These are phyloP conservation scores for Sedum album DNA, from an alignment of 164 flowering plant species.

Conservation along the genomic window DNA sequence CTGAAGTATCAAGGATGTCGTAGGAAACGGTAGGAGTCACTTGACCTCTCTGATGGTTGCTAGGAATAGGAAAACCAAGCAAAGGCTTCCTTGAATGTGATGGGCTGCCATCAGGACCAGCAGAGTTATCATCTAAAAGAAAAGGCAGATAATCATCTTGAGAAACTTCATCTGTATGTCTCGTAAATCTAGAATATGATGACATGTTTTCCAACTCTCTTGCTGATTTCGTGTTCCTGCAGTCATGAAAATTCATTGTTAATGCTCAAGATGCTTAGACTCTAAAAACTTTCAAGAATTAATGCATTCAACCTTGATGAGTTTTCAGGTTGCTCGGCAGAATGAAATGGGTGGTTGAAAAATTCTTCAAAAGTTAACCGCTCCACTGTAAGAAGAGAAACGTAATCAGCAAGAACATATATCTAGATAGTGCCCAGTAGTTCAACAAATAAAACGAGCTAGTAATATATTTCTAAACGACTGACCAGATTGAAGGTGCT, in stretches of 20 bases:
- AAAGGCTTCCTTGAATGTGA: slow-evolving; percentile 33
- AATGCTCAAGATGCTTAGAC: background rate
- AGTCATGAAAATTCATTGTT: slow-evolving; percentile 6
- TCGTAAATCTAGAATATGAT: slow-evolving; percentile 27
- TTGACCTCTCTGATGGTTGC: slow-evolving; percentile 27
- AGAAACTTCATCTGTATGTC: slow-evolving; percentile 44
- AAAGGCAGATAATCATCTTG: slow-evolving; percentile 83
- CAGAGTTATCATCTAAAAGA: slow-evolving; percentile 63
- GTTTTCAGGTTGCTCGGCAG: slow-evolving; percentile 28
- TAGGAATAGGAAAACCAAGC: slow-evolving; percentile 43
- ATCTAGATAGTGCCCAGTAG: background rate
- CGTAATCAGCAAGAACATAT: background rate
- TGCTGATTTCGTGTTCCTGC: slow-evolving; percentile 32
- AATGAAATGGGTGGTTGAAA: slow-evolving; percentile 79
- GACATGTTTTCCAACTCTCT: slow-evolving; percentile 30
- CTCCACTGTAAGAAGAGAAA: slow-evolving; percentile 54
- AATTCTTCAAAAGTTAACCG: slow-evolving; percentile 94
- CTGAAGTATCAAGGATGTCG: slow-evolving; percentile 26
- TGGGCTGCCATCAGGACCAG: slow-evolving; percentile 56
- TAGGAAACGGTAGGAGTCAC: slow-evolving; percentile 22
- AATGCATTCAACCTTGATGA: slow-evolving; percentile 30
- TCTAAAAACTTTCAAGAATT: background rate
- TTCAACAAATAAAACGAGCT: background rate
- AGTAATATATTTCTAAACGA: background rate
- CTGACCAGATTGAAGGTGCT: background rate